Base-by-base conservation (phyloP, 1,284 basidiomycete genomes). In the Heliocybe sulcata region DNA sequence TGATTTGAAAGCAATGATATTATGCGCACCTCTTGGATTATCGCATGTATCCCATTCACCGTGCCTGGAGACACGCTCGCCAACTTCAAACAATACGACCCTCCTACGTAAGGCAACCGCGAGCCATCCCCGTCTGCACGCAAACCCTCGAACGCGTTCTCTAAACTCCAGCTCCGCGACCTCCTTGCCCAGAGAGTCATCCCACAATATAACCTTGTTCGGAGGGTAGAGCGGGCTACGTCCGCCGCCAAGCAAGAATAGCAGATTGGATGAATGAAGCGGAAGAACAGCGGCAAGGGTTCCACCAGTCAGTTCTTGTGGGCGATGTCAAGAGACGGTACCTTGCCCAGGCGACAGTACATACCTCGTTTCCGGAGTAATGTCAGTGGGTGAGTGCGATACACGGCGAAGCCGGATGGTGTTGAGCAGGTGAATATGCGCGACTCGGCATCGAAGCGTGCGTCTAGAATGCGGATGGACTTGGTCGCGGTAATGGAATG, bases 151-250 rank as follows among this genome's bases (percentile, higher is more conserved):
- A 1, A 97, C 92, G 53, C 81, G 78, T 69, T 96, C 93, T 58
- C 90, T 83, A 66, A 98, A 97, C 72, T 97, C 94, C 54, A 98
- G 79, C 69, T 96, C 92, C 26, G 90, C 91, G 35, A 94, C 85
- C 62, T 94, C 87, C 52, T 76, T 72, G 2, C 83, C 85, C 1
- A 80, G 72, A 1, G 77, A 78, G 69, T 94, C 92, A 69, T 97
- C 89, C 86, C 91, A 97, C 49, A 98, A 69, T 55, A 97, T 79
- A 49, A 94, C 90, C 74, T 97, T 98, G 75, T 98, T 98, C 25
- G 91, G 92, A 26, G 94, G 87, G 70, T 94, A 98, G 4, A 92
- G 77, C n/a, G 94, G 94, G 65, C 88, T 89, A 52, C 84, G 77
- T 27, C 94, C 93, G 51, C 94, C 94, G 50, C 94, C 94, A 59